phyloP scores from a whole-genome alignment of 257 asterid species.

The Fraxinus excelsior region DNA sequence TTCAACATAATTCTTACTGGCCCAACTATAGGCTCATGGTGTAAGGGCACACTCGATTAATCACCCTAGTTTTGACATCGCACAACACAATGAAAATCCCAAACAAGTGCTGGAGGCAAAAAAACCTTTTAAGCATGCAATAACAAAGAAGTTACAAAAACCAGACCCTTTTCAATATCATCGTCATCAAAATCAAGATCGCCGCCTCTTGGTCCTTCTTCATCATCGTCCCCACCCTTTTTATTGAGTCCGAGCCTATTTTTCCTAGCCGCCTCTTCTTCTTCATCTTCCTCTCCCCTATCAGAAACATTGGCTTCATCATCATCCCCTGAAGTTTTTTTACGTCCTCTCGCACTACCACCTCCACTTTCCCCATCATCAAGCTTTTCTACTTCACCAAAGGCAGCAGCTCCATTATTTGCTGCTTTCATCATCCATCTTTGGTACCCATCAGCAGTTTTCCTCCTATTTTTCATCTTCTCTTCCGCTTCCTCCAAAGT shows the following conservation, averaged over 20 bases:
- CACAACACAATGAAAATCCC: not conserved
- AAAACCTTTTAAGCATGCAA: not conserved
- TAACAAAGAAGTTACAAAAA: constrained; percentile 7
- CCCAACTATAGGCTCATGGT: not conserved
- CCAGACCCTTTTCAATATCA: constrained; percentile 85
- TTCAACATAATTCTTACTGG: not conserved
- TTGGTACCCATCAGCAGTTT: constrained; percentile 97
- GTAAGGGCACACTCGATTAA: not conserved
- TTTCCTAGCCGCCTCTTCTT: constrained; percentile 76
- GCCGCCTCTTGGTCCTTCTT: constrained; percentile 98
- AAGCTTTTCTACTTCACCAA: constrained; percentile 81
- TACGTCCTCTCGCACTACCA: constrained; percentile 78
- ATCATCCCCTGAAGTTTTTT: constrained; percentile 71
- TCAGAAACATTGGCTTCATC: constrained; percentile 84
- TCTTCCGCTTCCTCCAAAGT: constrained; percentile 99
- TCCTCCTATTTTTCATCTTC: constrained; percentile 94
- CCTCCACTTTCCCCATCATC: constrained; percentile 74
- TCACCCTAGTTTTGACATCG: not conserved
- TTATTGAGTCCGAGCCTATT: constrained; percentile 65
- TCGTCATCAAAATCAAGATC: constrained; percentile 95
- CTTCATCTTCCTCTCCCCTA: constrained; percentile 96
- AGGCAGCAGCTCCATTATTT: constrained; percentile 89
- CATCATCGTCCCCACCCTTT: constrained; percentile 81
- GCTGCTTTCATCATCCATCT: constrained; percentile 99
- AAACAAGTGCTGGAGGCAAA: not conserved